phyloP scores from a whole-genome alignment of 2,329 filamentous ascomycete genomes.

The Aspergillus novofumigatus region DNA sequence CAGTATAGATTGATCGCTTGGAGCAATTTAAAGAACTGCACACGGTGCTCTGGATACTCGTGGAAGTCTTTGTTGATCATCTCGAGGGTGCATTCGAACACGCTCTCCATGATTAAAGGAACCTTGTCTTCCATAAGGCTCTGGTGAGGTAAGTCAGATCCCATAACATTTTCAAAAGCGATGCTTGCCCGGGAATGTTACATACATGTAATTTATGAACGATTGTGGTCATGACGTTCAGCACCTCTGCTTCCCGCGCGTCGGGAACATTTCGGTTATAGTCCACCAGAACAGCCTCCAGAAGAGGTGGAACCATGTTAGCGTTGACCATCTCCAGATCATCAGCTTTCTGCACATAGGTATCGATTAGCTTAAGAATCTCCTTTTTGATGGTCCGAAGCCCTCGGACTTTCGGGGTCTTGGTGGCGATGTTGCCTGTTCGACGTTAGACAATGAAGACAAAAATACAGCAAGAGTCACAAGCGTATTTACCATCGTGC shows the following conservation, averaged over 20 bases:
- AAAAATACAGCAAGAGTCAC: not conserved
- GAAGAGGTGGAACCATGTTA: slow-evolving; percentile 90
- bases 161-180: slow-evolving; percentile 20
- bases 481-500: slow-evolving; percentile 62
- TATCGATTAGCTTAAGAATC: slow-evolving; percentile 96
- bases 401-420: slow-evolving; percentile 94
- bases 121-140: slow-evolving; percentile 97
- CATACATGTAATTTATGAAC: slow-evolving; percentile 94
- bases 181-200: slow-evolving; percentile 21
- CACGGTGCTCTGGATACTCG: slow-evolving; percentile 95
- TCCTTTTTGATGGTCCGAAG: slow-evolving; percentile 98
- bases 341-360: slow-evolving; percentile 96
- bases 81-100: slow-evolving; percentile 96
- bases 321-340: slow-evolving; percentile 88
- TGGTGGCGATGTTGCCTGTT: slow-evolving; percentile 82
- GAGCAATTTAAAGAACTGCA: slow-evolving; percentile 98
- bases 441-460: slow-evolving; percentile 13
- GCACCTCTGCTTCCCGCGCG: slow-evolving; percentile 90
- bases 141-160: slow-evolving; percentile 46
- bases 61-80: slow-evolving; percentile 99
- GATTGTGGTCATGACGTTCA: slow-evolving; percentile 96
- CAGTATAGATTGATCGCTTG: slow-evolving; percentile 95
- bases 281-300: slow-evolving; percentile 90
- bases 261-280: slow-evolving; percentile 97
- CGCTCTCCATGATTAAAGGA: slow-evolving; percentile 94